These are phyloP conservation scores for Zygosaccharomyces bailii DNA, from an alignment of 805 yeast genomes.

Conservation along the genomic window DNA sequence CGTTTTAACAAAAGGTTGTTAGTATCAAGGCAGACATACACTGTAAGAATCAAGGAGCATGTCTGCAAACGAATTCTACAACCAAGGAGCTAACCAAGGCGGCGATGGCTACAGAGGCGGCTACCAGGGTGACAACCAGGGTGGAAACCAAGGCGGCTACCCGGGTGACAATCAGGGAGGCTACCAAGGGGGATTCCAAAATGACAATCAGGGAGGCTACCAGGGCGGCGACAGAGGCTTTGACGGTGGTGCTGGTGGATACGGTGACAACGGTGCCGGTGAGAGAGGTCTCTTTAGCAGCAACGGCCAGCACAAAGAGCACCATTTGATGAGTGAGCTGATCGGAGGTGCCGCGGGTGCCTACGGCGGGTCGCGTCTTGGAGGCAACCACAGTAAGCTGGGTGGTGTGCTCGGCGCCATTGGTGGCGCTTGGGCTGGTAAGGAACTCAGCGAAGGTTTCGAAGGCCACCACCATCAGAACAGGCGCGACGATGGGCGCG, in stretches of 20 bases:
- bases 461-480: conserved; percentile 28
- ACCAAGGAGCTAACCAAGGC: conserved; percentile 1
- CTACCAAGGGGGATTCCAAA: conserved; percentile 6
- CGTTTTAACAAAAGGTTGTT: neutral
- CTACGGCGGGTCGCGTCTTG: conserved; percentile 44
- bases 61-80: conserved; percentile 9
- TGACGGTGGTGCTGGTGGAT: too few relatives aligned
- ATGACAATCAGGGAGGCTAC: conserved; percentile 5
- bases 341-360: conserved; percentile 56
- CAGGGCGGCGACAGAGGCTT: conserved; percentile 41
- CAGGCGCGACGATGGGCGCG: neutral
- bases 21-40: neutral
- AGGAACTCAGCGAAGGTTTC: conserved; percentile 44
- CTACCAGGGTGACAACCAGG: neutral
- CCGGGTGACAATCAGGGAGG: conserved; percentile 19
- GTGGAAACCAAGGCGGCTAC: conserved; percentile 4
- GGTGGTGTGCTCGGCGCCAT: conserved; percentile 52
- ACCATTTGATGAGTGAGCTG: conserved; percentile 34
- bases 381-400: conserved; percentile 31
- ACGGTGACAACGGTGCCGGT: neutral
- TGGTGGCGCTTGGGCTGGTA: conserved; percentile 53
- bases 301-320: neutral
- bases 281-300: neutral
- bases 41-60: neutral
- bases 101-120: conserved; percentile 37